Conservation (phyloP, 1,284 basidiomycete genomes). For the Malassezia sp. region DNA sequence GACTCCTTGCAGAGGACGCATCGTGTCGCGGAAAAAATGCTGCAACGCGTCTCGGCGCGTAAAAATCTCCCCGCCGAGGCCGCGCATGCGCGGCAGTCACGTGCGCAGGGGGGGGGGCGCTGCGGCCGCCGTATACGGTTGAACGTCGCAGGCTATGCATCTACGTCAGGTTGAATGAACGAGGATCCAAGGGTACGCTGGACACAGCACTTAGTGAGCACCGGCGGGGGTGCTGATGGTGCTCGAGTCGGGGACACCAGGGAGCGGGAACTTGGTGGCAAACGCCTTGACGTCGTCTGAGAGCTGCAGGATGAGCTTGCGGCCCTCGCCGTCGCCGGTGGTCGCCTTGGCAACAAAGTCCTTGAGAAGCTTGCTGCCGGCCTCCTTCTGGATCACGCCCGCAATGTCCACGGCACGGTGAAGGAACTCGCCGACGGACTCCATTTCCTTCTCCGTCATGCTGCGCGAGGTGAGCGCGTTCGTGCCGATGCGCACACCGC, state of each 20-base stretch:
- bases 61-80: no score
- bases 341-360: constrained; percentile 80
- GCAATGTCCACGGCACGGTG: constrained; percentile 44
- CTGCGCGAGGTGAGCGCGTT: constrained; percentile 87
- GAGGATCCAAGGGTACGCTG: background rate
- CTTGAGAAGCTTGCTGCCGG: constrained; percentile 85
- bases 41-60: no score
- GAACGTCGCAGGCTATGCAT: constrained; percentile 14
- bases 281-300: constrained; percentile 66
- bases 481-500: constrained; percentile 92
- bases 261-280: constrained; percentile 77
- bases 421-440: constrained; percentile 70
- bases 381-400: constrained; percentile 64
- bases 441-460: constrained; percentile 74
- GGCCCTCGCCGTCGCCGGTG: constrained; percentile 60
- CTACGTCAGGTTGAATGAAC: constrained; percentile 17
- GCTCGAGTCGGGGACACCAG: constrained; percentile 64
- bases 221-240: constrained; percentile 36
- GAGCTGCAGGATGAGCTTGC: constrained; percentile 59
- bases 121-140: no score
- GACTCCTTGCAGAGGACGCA: no score
- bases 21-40: no score
- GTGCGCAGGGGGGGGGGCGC: no score
- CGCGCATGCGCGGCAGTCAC: no score
- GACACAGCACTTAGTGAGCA: constrained; percentile 7